Evolutionary conservation across 495 filamentous ascomycete genomes (phyloP).

Genomic region (Neurospora sp.): DNA sequence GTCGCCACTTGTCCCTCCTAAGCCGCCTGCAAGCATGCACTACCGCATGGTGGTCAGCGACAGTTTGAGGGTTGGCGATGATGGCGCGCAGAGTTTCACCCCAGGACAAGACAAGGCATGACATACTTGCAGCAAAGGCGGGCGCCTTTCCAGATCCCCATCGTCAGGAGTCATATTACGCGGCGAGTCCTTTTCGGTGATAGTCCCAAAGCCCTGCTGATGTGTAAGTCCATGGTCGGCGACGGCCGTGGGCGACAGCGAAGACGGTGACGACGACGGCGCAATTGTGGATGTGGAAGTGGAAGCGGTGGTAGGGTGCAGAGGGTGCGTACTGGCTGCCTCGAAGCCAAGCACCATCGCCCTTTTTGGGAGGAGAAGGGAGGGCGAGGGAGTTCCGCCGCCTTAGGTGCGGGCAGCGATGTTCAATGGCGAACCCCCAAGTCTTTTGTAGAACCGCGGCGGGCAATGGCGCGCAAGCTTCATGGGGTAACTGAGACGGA

Average conservation of each 20-base stretch:
- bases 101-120: background rate
- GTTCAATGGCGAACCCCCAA: background rate
- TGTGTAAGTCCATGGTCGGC: conserved; percentile 30
- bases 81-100: background rate
- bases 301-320: conserved; percentile 3
- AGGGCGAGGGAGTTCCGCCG: conserved; percentile 13
- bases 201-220: conserved; percentile 19
- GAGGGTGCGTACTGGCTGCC: conserved; percentile 9
- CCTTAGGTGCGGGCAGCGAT: conserved; percentile 11
- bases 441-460: background rate
- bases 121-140: conserved; percentile 38
- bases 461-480: background rate
- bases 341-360: conserved; percentile 24
- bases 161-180: conserved; percentile 32
- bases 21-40: conserved; percentile 90
- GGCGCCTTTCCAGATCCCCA: conserved; percentile 33
- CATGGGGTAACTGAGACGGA: background rate
- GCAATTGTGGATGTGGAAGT: conserved; percentile 1
- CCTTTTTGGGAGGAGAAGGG: conserved; percentile 4
- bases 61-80: background rate
- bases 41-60: conserved; percentile 28
- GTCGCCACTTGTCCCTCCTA: conserved; percentile 86
- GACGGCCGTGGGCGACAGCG: conserved; percentile 8
- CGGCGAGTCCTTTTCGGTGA: conserved; percentile 8
- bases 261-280: conserved; percentile 5